Conservation (phyloP, 2,329 filamentous ascomycete genomes). For the Gyromitra esculenta region DNA sequence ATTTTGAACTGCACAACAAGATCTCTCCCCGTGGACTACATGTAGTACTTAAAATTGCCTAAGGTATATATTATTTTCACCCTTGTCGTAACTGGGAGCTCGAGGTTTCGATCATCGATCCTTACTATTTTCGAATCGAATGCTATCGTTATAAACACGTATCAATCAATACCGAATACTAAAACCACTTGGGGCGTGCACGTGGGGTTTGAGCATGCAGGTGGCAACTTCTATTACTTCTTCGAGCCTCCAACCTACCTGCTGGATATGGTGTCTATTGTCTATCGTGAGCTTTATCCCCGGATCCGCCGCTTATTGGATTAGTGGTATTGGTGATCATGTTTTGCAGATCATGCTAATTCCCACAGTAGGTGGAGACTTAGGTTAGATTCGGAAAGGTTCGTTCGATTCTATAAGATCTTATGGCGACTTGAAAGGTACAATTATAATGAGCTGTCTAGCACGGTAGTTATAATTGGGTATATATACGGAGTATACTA, state of each 20-base stretch:
- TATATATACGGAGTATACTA: not conserved
- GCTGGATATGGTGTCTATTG: not conserved
- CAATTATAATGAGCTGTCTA: constrained; percentile 26
- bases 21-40: not conserved
- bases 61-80: no score
- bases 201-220: not conserved
- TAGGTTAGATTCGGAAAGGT: not conserved
- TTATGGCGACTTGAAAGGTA: not conserved
- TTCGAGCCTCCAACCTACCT: not conserved
- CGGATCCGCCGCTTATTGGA: not conserved
- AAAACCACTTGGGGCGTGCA: no score
- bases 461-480: not conserved
- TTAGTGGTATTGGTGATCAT: not conserved
- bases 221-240: not conserved
- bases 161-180: no score
- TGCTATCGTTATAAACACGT: no score
- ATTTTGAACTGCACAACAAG: no score
- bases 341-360: not conserved
- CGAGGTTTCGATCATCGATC: no score
- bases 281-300: not conserved
- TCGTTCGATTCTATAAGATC: not conserved
- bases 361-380: not conserved
- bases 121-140: no score
- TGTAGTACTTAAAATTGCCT: not conserved
- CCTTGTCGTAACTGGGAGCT: no score